A percentile compares a stretch with the other conserved stretches of the same genome.
Evolutionary conservation across 2,329 filamentous ascomycete species (phyloP).

Genomic region (Aspergillus tamarii): DNA sequence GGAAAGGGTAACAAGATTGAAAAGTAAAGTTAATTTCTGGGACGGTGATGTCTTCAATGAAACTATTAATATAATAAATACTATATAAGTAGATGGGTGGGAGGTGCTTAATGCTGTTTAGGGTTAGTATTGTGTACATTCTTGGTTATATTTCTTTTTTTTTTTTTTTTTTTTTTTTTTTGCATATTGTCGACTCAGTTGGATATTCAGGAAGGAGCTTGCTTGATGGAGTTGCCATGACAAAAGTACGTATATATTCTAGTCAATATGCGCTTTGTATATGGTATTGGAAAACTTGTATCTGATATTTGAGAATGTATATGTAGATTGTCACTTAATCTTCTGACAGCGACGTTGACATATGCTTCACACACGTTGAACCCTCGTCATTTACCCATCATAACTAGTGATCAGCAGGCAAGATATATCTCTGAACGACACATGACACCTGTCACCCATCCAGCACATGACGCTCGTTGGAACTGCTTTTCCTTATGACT

Average conservation of each 20-base stretch:
- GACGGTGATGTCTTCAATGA: neutral
- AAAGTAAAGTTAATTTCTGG: neutral
- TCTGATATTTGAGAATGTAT: too few species aligned
- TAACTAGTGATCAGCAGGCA: neutral
- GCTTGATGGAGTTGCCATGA: neutral
- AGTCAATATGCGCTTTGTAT: neutral
- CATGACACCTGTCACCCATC: neutral
- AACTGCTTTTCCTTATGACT: too few species aligned
- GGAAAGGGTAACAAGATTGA: neutral
- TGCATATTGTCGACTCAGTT: neutral
- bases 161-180: too few species aligned
- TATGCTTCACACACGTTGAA: neutral
- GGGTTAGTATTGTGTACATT: neutral
- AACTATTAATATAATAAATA: too few species aligned
- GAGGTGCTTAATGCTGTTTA: neutral
- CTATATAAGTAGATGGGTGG: neutral
- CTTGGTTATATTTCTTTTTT: too few species aligned
- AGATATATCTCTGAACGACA: too few species aligned
- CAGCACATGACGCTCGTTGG: neutral
- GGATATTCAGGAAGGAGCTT: neutral
- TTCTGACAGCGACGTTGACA: neutral
- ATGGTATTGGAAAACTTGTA: neutral
- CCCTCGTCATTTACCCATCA: neutral
- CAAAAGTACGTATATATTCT: neutral
- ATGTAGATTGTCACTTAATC: neutral